phyloP scores from a whole-genome alignment of 2,329 filamentous ascomycete species.

The Ilyonectria mors-panacis region DNA sequence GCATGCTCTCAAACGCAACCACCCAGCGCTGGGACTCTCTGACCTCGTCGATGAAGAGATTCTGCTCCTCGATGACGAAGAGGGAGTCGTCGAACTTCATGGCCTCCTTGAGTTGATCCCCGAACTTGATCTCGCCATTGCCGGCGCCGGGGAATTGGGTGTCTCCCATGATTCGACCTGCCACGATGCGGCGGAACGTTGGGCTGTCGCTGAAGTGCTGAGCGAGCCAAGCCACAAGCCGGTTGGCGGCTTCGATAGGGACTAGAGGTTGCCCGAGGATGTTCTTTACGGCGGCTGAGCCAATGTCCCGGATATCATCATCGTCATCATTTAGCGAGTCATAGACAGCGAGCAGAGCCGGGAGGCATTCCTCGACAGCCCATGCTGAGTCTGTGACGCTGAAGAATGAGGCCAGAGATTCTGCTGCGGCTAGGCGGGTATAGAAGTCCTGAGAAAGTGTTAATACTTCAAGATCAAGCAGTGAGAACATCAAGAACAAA shows the following conservation, averaged over 20 bases:
- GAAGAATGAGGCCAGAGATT: slow-evolving; percentile 69
- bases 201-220: slow-evolving; percentile 51
- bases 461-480: slow-evolving; percentile 16
- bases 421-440: slow-evolving; percentile 72
- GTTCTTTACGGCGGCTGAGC: slow-evolving; percentile 64
- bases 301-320: slow-evolving; percentile 83
- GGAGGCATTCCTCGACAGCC: slow-evolving; percentile 60
- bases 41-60: slow-evolving; percentile 90
- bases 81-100: slow-evolving; percentile 75
- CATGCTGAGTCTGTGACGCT: slow-evolving; percentile 37
- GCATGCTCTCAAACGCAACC: slow-evolving; percentile 58
- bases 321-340: slow-evolving; percentile 90
- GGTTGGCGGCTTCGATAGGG: slow-evolving; percentile 63
- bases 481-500: neutral
- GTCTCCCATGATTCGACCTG: slow-evolving; percentile 58
- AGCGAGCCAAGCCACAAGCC: slow-evolving; percentile 61
- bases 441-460: slow-evolving; percentile 70
- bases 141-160: slow-evolving; percentile 28
- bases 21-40: slow-evolving; percentile 82
- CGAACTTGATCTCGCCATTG: slow-evolving; percentile 42
- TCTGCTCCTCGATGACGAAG: slow-evolving; percentile 93
- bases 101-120: slow-evolving; percentile 61
- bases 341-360: slow-evolving; percentile 77
- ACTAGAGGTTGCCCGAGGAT: slow-evolving; percentile 64
- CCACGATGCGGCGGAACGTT: slow-evolving; percentile 59